Percentiles rank a stretch among this genome's conserved stretches.
These are phyloP conservation scores for Sordaria brevicollis DNA, from an alignment of 495 filamentous ascomycete species.

Conservation along the genomic window DNA sequence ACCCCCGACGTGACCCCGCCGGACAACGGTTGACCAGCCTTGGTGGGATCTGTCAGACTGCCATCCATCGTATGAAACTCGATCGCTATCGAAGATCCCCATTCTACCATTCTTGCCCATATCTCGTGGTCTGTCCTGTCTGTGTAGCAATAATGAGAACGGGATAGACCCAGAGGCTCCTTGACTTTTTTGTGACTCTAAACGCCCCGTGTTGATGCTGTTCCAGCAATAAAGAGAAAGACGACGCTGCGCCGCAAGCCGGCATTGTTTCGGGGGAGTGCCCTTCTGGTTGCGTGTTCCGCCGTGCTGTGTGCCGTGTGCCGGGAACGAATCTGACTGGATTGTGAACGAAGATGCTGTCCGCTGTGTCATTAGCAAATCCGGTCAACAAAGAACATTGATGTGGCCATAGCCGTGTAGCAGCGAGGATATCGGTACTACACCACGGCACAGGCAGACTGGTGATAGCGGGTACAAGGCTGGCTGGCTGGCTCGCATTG, in stretches of 20 bases:
- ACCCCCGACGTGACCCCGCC: background rate
- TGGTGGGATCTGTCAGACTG: background rate
- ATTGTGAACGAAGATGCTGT: background rate
- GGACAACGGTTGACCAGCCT: background rate
- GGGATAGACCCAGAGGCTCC: background rate
- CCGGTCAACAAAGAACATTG: background rate
- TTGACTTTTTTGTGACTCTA: background rate
- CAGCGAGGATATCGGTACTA: background rate
- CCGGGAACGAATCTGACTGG: background rate
- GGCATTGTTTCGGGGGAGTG: background rate
- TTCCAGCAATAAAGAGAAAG: background rate
- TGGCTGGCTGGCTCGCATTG: conserved; percentile 1
- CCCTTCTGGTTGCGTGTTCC: background rate
- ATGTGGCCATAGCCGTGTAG: background rate
- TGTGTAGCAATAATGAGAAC: background rate
- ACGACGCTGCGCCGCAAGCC: background rate
- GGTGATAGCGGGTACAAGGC: background rate
- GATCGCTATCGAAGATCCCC: background rate
- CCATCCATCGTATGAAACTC: background rate
- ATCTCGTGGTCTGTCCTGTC: background rate
- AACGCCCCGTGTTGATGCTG: background rate
- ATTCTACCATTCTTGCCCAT: background rate
- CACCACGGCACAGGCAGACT: background rate
- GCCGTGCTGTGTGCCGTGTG: background rate
- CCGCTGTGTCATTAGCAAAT: background rate